Conservation (phyloP, 305 asterid species). For the Euphrasia arctica region DNA sequence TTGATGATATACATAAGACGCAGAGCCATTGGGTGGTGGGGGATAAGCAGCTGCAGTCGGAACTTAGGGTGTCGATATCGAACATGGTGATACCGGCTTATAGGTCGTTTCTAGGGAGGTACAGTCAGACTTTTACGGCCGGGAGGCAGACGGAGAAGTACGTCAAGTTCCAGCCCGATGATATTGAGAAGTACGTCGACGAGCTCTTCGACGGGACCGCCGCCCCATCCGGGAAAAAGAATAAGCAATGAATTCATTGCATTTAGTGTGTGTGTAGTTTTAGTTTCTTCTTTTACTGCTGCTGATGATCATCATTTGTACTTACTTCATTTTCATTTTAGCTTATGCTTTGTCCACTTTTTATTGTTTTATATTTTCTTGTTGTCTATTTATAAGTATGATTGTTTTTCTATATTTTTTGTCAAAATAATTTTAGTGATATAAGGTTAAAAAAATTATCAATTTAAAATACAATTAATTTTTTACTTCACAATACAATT, state of each 20-base stretch:
- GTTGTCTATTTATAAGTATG: too few relatives aligned
- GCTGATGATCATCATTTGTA: too few relatives aligned
- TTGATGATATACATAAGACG: slow-evolving; percentile 80
- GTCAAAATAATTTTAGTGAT: too few relatives aligned
- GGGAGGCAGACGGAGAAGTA: slow-evolving; percentile 95
- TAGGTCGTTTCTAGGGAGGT: slow-evolving; percentile 81
- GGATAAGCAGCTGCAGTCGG: slow-evolving; percentile 94
- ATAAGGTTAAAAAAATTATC: too few relatives aligned
- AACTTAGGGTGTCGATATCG: slow-evolving; percentile 84
- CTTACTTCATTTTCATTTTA: too few relatives aligned
- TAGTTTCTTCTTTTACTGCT: not conserved
- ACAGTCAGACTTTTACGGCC: slow-evolving; percentile 67
- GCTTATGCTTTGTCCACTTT: too few relatives aligned
- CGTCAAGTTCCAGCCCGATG: slow-evolving; percentile 82
- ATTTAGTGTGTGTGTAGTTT: not conserved
- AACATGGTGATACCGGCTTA: slow-evolving; percentile 96
- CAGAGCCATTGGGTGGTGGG: slow-evolving; percentile 84
- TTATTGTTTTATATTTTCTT: too few relatives aligned
- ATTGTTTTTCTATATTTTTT: too few relatives aligned
- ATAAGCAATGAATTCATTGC: slow-evolving; percentile 19
- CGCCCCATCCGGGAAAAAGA: slow-evolving; percentile 39
- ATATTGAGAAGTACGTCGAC: slow-evolving; percentile 66
- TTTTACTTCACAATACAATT: too few relatives aligned
- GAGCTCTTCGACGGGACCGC: slow-evolving; percentile 80
- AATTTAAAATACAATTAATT: too few relatives aligned